Conservation (phyloP, 176 grass and related monocot genomes). For the Avena sativa region DNA sequence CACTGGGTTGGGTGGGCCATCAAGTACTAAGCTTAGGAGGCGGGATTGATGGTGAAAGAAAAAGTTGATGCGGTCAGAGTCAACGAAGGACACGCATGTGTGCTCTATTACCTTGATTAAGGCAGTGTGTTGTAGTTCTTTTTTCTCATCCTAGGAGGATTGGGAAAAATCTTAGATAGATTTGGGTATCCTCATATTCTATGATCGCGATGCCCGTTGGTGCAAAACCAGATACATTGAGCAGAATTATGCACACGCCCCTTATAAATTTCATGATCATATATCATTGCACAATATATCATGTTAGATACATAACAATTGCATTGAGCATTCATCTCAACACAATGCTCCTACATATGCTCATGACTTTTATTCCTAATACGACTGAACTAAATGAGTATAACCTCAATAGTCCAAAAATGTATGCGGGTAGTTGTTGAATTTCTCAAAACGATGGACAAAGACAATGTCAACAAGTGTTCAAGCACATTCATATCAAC, state of each 20-base stretch:
- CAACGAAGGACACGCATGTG: background rate
- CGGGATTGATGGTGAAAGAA: background rate
- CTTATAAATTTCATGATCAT: no score
- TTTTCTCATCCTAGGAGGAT: background rate
- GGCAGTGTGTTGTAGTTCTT: background rate
- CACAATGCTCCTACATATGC: background rate
- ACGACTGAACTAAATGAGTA: background rate
- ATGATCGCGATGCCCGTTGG: no score
- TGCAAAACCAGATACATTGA: no score
- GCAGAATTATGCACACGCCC: no score
- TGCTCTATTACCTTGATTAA: background rate
- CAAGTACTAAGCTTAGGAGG: background rate
- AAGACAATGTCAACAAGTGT: background rate
- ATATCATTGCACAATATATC: background rate
- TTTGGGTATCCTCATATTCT: no score
- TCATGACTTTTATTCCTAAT: no score
- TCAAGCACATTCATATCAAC: background rate
- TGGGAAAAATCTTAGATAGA: no score
- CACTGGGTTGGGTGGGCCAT: background rate
- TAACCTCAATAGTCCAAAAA: background rate
- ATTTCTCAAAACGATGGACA: background rate
- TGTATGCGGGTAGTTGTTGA: background rate
- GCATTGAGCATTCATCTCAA: background rate
- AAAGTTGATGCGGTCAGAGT: background rate
- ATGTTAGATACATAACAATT: background rate